phyloP scores from a whole-genome alignment of 106 monocot genomes.

The Phalaenopsis aphrodite region DNA sequence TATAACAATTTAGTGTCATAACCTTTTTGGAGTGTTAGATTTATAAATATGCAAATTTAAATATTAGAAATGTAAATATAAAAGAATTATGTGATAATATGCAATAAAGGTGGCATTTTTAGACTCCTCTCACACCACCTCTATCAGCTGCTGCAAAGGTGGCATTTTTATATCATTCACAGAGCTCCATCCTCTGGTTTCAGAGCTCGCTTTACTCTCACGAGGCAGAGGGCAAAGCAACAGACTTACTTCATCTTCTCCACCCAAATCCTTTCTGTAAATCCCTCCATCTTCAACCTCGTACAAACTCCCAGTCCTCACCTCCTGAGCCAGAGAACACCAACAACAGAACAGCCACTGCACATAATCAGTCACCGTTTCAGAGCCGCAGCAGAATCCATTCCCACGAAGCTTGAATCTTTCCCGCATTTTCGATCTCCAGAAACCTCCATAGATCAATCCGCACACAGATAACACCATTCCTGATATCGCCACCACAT shows the following conservation, averaged over 20 bases:
- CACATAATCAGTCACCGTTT: background rate
- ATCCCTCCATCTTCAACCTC: conserved; percentile 1
- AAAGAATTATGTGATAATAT: too few relatives aligned
- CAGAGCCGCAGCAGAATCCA: conserved; percentile 5
- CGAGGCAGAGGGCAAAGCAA: conserved; percentile 5
- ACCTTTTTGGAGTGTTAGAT: too few relatives aligned
- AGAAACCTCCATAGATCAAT: conserved; percentile 13
- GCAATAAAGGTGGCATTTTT: too few relatives aligned
- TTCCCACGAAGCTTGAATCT: conserved; percentile 3
- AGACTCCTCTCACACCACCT: background rate
- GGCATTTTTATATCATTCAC: background rate
- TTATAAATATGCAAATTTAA: too few relatives aligned
- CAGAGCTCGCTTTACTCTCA: background rate
- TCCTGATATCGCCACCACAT: background rate
- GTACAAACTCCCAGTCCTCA: conserved; percentile 4
- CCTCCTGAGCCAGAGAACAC: background rate
- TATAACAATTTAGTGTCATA: too few relatives aligned
- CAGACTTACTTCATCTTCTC: background rate
- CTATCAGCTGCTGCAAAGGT: background rate
- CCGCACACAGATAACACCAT: conserved; percentile 8
- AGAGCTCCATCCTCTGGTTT: background rate
- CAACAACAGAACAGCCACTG: conserved; percentile 11
- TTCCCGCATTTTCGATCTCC: conserved; percentile 11
- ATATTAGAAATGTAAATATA: too few relatives aligned
- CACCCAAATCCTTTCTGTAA: background rate